Conservation (phyloP, 306 rosid genomes). For the Pyrus betulifolia region DNA sequence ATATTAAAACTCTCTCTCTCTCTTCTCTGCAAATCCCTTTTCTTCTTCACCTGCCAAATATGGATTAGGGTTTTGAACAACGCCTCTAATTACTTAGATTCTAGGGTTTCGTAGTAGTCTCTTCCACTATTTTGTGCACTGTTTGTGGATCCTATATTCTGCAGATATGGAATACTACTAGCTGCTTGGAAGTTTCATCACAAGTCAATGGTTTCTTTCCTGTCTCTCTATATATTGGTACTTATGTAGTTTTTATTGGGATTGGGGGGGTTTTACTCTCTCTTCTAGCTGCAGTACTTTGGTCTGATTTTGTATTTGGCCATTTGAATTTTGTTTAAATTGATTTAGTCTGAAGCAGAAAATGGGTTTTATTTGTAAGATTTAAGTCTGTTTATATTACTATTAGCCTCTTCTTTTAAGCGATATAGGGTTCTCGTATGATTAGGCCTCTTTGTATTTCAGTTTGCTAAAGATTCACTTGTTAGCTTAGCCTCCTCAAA, state of each 20-base stretch:
- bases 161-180: background rate
- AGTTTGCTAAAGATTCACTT: background rate
- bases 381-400: background rate
- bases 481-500: background rate
- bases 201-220: background rate
- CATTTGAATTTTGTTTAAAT: background rate
- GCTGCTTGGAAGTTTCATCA: background rate
- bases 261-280: background rate
- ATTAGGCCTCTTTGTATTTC: background rate
- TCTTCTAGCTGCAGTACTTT: background rate
- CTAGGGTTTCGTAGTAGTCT: background rate
- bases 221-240: background rate
- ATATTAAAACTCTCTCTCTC: background rate
- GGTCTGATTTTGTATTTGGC: background rate
- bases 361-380: background rate
- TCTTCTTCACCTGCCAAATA: slow-evolving; percentile 2
- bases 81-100: background rate
- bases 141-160: background rate
- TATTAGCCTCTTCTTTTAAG: background rate
- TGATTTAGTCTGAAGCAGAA: background rate
- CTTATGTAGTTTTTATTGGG: background rate
- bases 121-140: background rate
- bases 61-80: slow-evolving; percentile 22
- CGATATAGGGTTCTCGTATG: background rate
- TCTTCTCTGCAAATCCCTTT: background rate